Evolutionary conservation across 2,329 filamentous ascomycete genomes (phyloP).

Genomic region (Alternaria arbusti): DNA sequence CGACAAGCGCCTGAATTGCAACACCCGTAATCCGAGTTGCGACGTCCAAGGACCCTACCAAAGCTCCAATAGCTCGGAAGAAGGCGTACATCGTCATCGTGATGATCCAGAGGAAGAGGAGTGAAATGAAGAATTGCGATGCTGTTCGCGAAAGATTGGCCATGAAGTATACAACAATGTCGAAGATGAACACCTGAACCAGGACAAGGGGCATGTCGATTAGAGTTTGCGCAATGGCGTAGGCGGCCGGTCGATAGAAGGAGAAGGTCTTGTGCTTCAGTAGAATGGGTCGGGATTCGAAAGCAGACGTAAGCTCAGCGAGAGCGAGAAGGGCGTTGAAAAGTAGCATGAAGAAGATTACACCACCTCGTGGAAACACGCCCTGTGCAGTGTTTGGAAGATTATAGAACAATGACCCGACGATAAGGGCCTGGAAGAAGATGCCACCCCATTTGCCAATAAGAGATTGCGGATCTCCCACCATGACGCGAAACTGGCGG

Average conservation of each 20-base stretch:
- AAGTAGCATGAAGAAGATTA: constrained; percentile 65
- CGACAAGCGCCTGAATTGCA: constrained; percentile 49
- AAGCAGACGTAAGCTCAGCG: constrained; percentile 66
- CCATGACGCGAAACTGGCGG: constrained; percentile 58
- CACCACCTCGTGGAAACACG: constrained; percentile 65
- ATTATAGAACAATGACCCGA: constrained; percentile 59
- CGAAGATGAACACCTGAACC: constrained; percentile 64
- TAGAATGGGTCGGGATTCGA: constrained; percentile 68
- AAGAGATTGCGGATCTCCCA: constrained; percentile 60
- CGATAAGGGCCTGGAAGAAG: constrained; percentile 49
- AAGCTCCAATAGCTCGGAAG: constrained; percentile 47
- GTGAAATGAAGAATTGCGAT: constrained; percentile 67
- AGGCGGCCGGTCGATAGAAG: constrained; percentile 69
- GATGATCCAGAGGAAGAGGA: constrained; percentile 67
- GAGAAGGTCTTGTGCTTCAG: constrained; percentile 74
- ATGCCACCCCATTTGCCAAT: constrained; percentile 55
- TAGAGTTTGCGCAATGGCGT: constrained; percentile 64
- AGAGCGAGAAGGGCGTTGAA: constrained; percentile 69
- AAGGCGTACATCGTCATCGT: constrained; percentile 54
- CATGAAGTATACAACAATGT: constrained; percentile 69
- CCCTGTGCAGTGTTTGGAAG: constrained; percentile 60
- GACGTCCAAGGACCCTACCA: constrained; percentile 45
- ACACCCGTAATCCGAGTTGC: constrained; percentile 51
- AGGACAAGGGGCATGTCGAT: constrained; percentile 65
- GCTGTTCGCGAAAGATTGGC: constrained; percentile 61